Evolutionary conservation across 2,329 filamentous ascomycete species (phyloP).

Genomic region (Plenodomus tracheiphilus): DNA sequence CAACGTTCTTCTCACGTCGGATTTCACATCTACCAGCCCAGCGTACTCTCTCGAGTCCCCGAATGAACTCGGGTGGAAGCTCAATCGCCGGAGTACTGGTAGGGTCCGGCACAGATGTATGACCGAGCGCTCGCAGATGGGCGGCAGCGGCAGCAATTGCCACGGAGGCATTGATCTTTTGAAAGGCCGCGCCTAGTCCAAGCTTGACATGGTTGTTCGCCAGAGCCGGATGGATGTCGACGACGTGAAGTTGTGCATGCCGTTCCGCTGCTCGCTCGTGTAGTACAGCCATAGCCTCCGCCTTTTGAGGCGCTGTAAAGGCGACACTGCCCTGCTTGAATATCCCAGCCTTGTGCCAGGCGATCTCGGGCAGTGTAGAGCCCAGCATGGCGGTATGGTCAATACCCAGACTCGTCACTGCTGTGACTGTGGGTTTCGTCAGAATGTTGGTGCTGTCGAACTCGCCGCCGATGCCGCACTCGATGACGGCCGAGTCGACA

Average conservation of each 20-base stretch:
- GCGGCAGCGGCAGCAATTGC: conserved; percentile 62
- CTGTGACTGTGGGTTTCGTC: conserved; percentile 67
- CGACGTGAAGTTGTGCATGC: conserved; percentile 51
- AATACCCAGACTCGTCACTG: conserved; percentile 79
- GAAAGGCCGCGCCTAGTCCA: conserved; percentile 64
- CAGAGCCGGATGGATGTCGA: conserved; percentile 54
- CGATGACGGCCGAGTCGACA: conserved; percentile 78
- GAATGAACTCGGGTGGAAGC: conserved; percentile 64
- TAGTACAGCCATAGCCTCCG: conserved; percentile 59
- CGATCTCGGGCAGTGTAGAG: conserved; percentile 75
- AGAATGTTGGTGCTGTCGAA: conserved; percentile 92
- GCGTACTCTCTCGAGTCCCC: conserved; percentile 67
- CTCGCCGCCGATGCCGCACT: conserved; percentile 93
- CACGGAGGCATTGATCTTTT: conserved; percentile 64
- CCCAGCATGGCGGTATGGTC: conserved; percentile 85
- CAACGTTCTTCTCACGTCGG: conserved; percentile 56
- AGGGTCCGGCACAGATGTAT: conserved; percentile 45
- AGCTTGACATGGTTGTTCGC: conserved; percentile 53
- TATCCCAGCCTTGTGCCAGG: conserved; percentile 91
- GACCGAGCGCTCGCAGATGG: conserved; percentile 56
- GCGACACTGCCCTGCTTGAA: conserved; percentile 69
- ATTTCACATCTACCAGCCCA: conserved; percentile 80
- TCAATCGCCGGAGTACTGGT: conserved; percentile 33
- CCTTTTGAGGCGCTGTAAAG: conserved; percentile 64
- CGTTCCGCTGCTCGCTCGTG: conserved; percentile 58